Evolutionary conservation across 257 asterid species (phyloP).

Genomic region (Fraxinus excelsior): DNA sequence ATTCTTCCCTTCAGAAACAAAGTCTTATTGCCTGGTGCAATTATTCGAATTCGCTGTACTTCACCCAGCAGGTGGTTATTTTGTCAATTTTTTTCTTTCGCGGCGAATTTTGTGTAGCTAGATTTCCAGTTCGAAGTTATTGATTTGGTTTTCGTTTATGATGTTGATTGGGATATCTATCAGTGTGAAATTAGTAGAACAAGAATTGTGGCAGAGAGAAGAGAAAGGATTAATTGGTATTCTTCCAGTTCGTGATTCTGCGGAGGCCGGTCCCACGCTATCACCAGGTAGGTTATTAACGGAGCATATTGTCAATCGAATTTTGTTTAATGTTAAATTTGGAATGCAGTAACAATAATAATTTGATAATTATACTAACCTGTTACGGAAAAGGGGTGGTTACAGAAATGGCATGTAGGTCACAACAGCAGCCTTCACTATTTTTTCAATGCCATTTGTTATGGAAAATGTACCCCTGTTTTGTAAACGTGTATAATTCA

Average conservation of each 20-base stretch:
- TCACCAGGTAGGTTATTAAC: conserved; percentile 79
- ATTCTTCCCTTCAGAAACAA: conserved; percentile 94
- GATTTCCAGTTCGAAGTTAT: background rate
- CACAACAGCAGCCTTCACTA: background rate
- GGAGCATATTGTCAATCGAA: background rate
- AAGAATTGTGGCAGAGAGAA: conserved; percentile 99
- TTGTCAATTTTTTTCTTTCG: background rate
- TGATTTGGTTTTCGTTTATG: background rate
- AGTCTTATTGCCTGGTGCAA: conserved; percentile 94
- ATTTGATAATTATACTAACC: background rate
- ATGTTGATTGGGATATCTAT: background rate
- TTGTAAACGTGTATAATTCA: background rate
- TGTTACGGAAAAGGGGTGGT: background rate
- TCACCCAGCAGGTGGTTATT: conserved; percentile 80
- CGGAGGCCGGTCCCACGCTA: conserved; percentile 50
- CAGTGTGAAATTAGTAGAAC: conserved; percentile 97
- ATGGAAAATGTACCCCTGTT: background rate
- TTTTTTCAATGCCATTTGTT: background rate
- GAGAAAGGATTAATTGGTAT: conserved; percentile 95
- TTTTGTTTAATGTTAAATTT: background rate
- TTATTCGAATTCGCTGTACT: conserved; percentile 95
- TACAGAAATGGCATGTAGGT: background rate
- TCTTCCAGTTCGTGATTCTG: conserved; percentile 90
- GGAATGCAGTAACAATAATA: background rate
- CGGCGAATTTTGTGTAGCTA: background rate